Base-by-base conservation (phyloP, 2,329 filamentous ascomycete species). In the Basipetospora sp. region DNA sequence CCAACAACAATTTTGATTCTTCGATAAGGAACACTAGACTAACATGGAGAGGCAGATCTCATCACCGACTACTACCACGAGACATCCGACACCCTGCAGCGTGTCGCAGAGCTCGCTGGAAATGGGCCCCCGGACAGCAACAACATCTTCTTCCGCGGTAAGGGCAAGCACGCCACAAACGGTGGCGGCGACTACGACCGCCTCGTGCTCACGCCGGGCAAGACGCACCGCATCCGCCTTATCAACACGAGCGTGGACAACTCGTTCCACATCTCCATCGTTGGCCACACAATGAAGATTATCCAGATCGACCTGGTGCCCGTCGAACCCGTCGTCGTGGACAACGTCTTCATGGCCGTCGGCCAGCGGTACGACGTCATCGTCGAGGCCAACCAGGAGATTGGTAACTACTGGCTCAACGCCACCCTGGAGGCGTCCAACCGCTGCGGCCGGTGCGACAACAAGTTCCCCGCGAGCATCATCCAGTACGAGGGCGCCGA, bases 241-340 rank as follows among this genome's bases (percentile, higher is more conserved):
- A 60, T 69, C 47, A 70, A 69, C 52, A 58, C 62, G 1, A 72
- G 48, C 48, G 70, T 53, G 49, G 63, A 49, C 58, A 51, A 70
- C 42, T 58, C 57, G 15, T 57, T 68, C 45, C 64, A 59, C 2
- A 63, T 74, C 37, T 65, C 68, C 29, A 60, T 71, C 27, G 65
- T 64, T 39, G 58, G 59, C 19, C 70, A 75, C 48, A 55, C 54
- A 9, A 53, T 75, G 42, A 67, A 60, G 1, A 63, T 75, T 26
- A 65, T 74, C 36, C 57, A 63, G 9, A 61, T 58, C 31, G 71
- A 75, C 47, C 64, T 71, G 28, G 67, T 74, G 3, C 62, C 66
- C 2, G 54, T 73, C 30, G 50, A 61, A 42, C 64, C 73, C 1
- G 69, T 68, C 47, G 55, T 54, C 3, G 64, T 63, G 1, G 53